Conservation (phyloP, 1,284 basidiomycete genomes). For the Mycena sp. region DNA sequence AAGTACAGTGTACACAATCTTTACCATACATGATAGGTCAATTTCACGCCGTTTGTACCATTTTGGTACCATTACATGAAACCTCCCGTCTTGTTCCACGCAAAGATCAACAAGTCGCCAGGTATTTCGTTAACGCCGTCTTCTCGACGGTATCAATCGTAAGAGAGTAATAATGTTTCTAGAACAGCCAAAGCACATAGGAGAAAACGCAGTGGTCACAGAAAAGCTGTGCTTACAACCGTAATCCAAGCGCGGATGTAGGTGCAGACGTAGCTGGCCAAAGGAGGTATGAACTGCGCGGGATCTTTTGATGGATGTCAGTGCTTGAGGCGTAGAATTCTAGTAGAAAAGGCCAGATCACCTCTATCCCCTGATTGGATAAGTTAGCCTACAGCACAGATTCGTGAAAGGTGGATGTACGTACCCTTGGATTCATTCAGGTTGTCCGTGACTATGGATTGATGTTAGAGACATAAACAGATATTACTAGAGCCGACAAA, state of each 20-base stretch:
- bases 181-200: not conserved
- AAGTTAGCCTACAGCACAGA: not conserved
- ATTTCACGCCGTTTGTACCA: too few relatives aligned
- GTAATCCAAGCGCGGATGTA: constrained; percentile 58
- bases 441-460: constrained; percentile 27
- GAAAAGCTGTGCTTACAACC: constrained; percentile 40
- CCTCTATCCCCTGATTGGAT: constrained; percentile 28
- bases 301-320: constrained; percentile 42
- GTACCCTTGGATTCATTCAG: constrained; percentile 34
- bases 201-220: not conserved
- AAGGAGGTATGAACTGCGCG: constrained; percentile 58
- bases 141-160: constrained; percentile 48
- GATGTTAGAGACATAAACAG: not conserved
- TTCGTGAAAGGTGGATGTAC: not conserved
- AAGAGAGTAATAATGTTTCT: constrained; percentile 57
- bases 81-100: too few relatives aligned
- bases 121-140: constrained; percentile 22
- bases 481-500: not conserved
- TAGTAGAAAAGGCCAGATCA: not conserved
- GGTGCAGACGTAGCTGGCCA: constrained; percentile 55
- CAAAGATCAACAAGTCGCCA: constrained; percentile 19
- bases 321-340: not conserved
- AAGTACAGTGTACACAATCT: too few relatives aligned
- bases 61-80: too few relatives aligned
- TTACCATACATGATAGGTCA: not conserved